These are phyloP conservation scores for Podospora conica DNA, from an alignment of 495 filamentous ascomycete genomes.

Conservation along the genomic window DNA sequence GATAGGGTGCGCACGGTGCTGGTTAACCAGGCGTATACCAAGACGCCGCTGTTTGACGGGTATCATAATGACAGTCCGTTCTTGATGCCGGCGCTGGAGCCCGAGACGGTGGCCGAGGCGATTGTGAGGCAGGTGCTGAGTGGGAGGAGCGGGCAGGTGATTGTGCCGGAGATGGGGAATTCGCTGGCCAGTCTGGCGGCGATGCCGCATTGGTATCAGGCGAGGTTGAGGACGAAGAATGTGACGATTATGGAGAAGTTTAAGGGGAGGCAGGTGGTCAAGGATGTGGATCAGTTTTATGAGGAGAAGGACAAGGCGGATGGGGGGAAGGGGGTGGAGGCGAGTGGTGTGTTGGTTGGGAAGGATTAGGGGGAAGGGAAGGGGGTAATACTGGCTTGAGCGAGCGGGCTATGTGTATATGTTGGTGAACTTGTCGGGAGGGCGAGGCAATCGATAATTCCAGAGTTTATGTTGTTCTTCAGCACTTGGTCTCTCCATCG, in stretches of 20 bases:
- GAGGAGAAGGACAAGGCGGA: slow-evolving; percentile 26
- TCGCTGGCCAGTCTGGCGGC: slow-evolving; percentile 31
- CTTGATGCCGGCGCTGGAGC: slow-evolving; percentile 49
- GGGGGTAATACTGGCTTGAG: background rate
- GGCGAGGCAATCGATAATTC: background rate
- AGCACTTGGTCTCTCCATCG: background rate
- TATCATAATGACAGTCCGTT: slow-evolving; percentile 48
- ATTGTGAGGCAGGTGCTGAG: slow-evolving; percentile 53
- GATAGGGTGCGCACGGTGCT: slow-evolving; percentile 58
- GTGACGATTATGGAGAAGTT: slow-evolving; percentile 40
- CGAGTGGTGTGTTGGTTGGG: slow-evolving; percentile 32
- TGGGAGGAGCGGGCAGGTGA: slow-evolving; percentile 53
- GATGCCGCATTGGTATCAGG: slow-evolving; percentile 43
- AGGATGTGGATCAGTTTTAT: slow-evolving; percentile 40
- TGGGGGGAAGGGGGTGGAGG: slow-evolving; percentile 12
- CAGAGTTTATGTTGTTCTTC: background rate
- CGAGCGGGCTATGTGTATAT: background rate
- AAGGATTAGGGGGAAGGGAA: slow-evolving; percentile 7
- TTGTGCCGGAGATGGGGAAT: slow-evolving; percentile 42
- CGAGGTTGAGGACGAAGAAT: slow-evolving; percentile 29
- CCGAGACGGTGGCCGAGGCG: slow-evolving; percentile 60
- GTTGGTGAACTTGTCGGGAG: background rate
- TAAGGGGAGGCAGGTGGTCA: slow-evolving; percentile 42
- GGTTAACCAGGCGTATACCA: slow-evolving; percentile 59
- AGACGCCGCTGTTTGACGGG: slow-evolving; percentile 55